These are phyloP conservation scores for Hyphodiscus sp. DNA, from an alignment of 2,329 filamentous ascomycete species.

Conservation along the genomic window DNA sequence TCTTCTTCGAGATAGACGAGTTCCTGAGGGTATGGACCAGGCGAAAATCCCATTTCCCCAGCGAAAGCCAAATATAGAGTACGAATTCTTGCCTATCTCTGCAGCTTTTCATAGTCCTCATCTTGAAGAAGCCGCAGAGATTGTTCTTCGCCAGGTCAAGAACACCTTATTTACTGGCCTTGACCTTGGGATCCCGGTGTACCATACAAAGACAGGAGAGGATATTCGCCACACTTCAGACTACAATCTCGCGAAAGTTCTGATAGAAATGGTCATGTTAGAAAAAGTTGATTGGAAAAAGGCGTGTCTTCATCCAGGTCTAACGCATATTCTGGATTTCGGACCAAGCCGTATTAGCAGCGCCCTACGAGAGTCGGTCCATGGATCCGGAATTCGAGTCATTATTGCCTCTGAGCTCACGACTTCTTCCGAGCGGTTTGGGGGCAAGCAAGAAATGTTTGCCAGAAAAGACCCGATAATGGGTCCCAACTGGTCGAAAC, in stretches of 20 bases:
- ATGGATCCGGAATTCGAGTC: slow-evolving; percentile 29
- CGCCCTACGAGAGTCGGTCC: slow-evolving; percentile 26
- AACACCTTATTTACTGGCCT: slow-evolving; percentile 28
- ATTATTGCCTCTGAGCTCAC: slow-evolving; percentile 17
- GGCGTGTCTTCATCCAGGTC: slow-evolving; percentile 20
- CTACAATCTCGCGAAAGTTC: slow-evolving; percentile 9
- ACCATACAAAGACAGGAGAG: slow-evolving; percentile 27
- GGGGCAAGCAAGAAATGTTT: slow-evolving; percentile 19
- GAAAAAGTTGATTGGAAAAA: slow-evolving; percentile 26
- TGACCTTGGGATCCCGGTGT: slow-evolving; percentile 39
- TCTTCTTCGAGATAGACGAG: slow-evolving; percentile 18
- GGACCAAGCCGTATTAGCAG: slow-evolving; percentile 29
- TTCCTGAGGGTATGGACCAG: slow-evolving; percentile 20
- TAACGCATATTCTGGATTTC: slow-evolving; percentile 32
- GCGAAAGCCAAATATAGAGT: slow-evolving; percentile 25
- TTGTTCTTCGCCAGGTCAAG: slow-evolving; percentile 16
- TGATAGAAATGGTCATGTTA: slow-evolving; percentile 26
- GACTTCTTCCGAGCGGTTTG: background rate
- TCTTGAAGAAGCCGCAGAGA: slow-evolving; percentile 24
- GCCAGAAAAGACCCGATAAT: background rate
- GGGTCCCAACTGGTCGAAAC: slow-evolving; percentile 49
- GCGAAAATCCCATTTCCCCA: slow-evolving; percentile 28
- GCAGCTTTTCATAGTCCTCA: slow-evolving; percentile 36
- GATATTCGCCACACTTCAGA: slow-evolving; percentile 22
- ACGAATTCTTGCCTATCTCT: slow-evolving; percentile 34